Conservation (phyloP, 257 asterid genomes). For the Solanum pennellii region DNA sequence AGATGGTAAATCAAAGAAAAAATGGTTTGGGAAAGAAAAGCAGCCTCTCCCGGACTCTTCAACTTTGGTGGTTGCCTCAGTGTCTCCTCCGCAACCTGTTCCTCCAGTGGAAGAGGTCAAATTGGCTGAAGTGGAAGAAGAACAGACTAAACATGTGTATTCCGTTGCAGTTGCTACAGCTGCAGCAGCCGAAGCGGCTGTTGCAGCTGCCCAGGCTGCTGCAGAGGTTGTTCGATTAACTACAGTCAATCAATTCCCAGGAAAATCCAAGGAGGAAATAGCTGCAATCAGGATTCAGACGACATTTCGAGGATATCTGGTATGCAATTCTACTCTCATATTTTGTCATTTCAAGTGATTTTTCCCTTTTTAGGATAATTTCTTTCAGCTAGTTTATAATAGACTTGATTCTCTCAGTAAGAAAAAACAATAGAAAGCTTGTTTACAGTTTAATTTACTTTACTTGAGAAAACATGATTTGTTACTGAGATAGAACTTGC, state of each 20-base stretch:
- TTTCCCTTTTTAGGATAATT: not conserved
- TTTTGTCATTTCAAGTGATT: not conserved
- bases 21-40: conserved; percentile 38
- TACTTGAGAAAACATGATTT: not conserved
- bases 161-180: conserved; percentile 18
- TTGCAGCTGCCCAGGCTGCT: conserved; percentile 22
- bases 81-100: conserved; percentile 32
- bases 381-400: not conserved
- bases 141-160: conserved; percentile 28
- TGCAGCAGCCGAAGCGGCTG: conserved; percentile 13
- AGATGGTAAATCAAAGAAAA: conserved; percentile 27
- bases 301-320: conserved; percentile 8
- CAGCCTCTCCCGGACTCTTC: conserved; percentile 27
- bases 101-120: conserved; percentile 51
- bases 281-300: conserved; percentile 4
- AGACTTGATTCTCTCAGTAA: not conserved
- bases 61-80: conserved; percentile 23
- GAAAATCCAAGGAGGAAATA: conserved; percentile 1
- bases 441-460: not conserved
- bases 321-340: not conserved
- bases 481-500: not conserved
- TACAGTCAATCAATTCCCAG: not conserved
- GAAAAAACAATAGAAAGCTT: not conserved
- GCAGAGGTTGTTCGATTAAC: conserved; percentile 10
- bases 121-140: conserved; percentile 44